Evolutionary conservation across 257 asterid species (phyloP).

Genomic region (Solanum paucissectum): DNA sequence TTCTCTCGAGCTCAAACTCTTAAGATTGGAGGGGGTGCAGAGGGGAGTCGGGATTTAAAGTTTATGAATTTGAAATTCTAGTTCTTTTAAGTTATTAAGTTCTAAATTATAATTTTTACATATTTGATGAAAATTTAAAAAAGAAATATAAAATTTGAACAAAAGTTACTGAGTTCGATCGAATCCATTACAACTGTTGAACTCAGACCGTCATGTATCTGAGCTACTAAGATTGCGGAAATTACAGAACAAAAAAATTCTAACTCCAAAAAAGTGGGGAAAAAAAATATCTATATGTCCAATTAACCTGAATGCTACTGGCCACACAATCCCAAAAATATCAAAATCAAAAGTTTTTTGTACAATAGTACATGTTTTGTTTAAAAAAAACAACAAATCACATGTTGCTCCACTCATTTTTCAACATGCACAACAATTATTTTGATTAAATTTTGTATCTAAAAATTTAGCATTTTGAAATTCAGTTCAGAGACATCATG

Average conservation of each 20-base stretch:
- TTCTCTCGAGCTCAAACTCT: not conserved
- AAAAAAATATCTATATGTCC: not conserved
- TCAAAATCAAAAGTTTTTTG: not conserved
- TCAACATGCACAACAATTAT: not conserved
- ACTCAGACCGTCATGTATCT: not conserved
- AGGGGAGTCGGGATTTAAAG: not conserved
- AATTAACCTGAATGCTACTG: not conserved
- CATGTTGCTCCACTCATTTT: not conserved
- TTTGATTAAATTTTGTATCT: not conserved
- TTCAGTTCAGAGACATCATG: conserved; percentile 4
- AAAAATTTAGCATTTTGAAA: not conserved
- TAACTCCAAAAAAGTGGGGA: not conserved
- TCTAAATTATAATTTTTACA: too few species aligned
- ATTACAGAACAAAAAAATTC: not conserved
- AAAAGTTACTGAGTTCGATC: too few species aligned
- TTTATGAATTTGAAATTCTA: too few species aligned
- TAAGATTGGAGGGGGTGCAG: not conserved
- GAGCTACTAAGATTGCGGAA: not conserved
- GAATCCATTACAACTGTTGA: not conserved
- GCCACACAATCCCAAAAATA: not conserved
- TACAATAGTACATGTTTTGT: not conserved
- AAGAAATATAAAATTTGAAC: too few species aligned
- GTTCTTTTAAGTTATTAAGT: not conserved
- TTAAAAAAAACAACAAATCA: not conserved
- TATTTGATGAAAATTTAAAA: too few species aligned